These are phyloP conservation scores for Exophiala sp. DNA, from an alignment of 2,329 filamentous ascomycete genomes.

Conservation along the genomic window DNA sequence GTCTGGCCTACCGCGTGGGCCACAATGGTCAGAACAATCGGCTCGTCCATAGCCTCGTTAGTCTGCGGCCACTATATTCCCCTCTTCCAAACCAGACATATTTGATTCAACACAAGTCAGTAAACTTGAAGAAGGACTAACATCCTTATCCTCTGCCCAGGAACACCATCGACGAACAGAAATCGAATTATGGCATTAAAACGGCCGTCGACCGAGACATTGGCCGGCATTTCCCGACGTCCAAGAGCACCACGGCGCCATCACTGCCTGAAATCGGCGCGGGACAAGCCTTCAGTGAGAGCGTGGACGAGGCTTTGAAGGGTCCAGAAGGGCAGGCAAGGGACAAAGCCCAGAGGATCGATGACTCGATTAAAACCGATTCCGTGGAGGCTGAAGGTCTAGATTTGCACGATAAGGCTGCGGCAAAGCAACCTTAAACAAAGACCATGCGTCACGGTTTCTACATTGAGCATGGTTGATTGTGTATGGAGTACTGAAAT, in stretches of 20 bases:
- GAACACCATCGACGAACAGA: conserved; percentile 6
- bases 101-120: too few species aligned
- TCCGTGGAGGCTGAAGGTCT: not conserved
- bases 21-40: too few species aligned
- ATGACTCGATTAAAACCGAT: conserved; percentile 4
- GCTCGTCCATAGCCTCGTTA: too few species aligned
- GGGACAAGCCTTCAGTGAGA: conserved; percentile 4
- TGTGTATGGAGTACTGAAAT: too few species aligned
- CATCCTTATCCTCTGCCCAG: not conserved
- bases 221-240: not conserved
- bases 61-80: too few species aligned
- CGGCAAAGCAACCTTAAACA: conserved; percentile 1
- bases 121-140: too few species aligned
- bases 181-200: conserved; percentile 6
- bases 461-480: too few species aligned
- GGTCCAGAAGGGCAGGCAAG: not conserved
- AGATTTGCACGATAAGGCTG: conserved; percentile 8
- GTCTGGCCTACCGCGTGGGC: too few species aligned
- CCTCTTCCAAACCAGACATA: too few species aligned
- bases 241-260: not conserved
- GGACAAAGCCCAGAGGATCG: conserved; percentile 3
- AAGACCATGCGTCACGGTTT: not conserved
- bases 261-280: conserved; percentile 3
- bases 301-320: conserved; percentile 8
- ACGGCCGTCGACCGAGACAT: conserved; percentile 1